Conservation (phyloP, 495 filamentous ascomycete species). For the Chaetomidium leptoderma region DNA sequence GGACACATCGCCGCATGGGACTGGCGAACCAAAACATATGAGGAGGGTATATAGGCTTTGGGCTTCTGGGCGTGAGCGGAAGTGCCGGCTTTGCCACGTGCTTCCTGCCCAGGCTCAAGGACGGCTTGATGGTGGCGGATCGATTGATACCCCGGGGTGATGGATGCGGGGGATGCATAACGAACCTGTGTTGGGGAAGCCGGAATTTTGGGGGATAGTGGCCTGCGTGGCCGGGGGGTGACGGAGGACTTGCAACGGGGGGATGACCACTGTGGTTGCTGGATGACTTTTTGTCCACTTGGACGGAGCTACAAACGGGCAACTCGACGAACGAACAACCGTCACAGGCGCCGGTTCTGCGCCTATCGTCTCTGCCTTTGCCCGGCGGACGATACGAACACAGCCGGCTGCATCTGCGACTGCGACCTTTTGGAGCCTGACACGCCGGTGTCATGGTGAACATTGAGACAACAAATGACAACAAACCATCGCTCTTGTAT, state of each 20-base stretch:
- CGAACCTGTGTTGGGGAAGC: not conserved
- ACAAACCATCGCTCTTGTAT: not conserved
- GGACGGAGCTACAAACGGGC: not conserved
- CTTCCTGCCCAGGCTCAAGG: not conserved
- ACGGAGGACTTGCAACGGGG: not conserved
- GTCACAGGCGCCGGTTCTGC: not conserved
- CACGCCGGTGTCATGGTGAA: not conserved
- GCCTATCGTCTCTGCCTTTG: conserved; percentile 21
- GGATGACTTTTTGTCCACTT: not conserved
- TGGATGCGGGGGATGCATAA: not conserved
- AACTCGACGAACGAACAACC: not conserved
- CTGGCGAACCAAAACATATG: not conserved
- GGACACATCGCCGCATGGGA: not conserved
- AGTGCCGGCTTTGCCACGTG: not conserved
- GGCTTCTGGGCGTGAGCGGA: not conserved
- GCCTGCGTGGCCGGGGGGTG: not conserved
- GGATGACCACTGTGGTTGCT: no score
- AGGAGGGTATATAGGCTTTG: not conserved
- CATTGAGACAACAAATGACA: not conserved
- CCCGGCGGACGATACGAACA: conserved; percentile 18
- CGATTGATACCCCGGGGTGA: not conserved
- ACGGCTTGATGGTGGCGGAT: not conserved
- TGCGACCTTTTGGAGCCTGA: conserved; percentile 1
- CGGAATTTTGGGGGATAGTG: not conserved
- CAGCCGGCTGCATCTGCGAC: not conserved